Base-by-base conservation (phyloP, 345 rosid species). In the Eucalyptus regnans region DNA sequence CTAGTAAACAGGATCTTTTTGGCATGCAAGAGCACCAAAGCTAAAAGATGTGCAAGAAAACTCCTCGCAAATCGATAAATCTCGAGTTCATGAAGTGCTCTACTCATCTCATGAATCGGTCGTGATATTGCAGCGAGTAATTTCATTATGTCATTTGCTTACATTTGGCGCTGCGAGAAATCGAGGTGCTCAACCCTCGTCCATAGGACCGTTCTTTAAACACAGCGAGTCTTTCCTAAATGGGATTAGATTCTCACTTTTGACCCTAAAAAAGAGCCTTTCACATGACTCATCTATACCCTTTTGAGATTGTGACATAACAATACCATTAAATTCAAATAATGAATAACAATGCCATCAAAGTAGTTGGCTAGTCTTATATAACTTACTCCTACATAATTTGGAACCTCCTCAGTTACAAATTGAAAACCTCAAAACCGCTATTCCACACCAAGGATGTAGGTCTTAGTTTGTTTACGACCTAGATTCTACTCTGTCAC, bases 51-150 rank as follows among this genome's bases (percentile, higher is more conserved):
- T 33, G 10, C 10, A 4, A 64, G 41, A n/a, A 64, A n/a, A 14
- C 76, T 64, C 76, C 7, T 68, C 0, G 22, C 46, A 3, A 71
- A 37, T 71, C 9, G 81, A 41, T 71, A 71, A n/a, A 71, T 37
- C 1, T 71, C 1, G 44, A 37, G 81, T 71, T 20, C 81, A 18
- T 9, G 14, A 37, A 71, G 14, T 10, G 5, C 46, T 18, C 14
- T 71, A 37, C 46, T 71, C 14, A 71, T 37, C 81, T 37, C 81
- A 37, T 3, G 46, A 37, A 37, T 71, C 81, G 13, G 0, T 43
- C 1, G 81, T 0, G 1, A 9, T 2, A 33, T 12, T 71, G 12
- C 14, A 37, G 4, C 3, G 81, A 37, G 4, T 18, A 37, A 18
- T 18, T 8, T 68, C 20, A 16, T 31, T 16, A 17, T 68, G 80